A percentile compares a stretch with the other conserved stretches of the same genome.
These are phyloP conservation scores for Theileria sp. DNA, from an alignment of 169 alveolate genomes.

Conservation along the genomic window DNA sequence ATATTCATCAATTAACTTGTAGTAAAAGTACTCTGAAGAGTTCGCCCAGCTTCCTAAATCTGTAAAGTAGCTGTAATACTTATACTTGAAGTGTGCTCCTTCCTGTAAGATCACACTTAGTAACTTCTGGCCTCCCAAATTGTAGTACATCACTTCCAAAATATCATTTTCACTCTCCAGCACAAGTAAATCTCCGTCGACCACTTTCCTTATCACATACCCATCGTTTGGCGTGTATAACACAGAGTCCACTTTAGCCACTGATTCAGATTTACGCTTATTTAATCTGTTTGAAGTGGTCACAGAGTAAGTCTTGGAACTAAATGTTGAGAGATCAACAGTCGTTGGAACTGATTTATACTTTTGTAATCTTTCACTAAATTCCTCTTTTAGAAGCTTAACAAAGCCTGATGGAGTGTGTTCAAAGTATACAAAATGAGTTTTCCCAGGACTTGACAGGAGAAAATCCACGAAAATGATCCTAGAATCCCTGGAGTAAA, in stretches of 20 bases:
- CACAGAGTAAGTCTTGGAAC: background rate
- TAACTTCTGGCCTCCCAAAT: background rate
- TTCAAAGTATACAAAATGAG: background rate
- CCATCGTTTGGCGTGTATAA: background rate
- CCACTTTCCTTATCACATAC: background rate
- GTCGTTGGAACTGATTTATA: background rate
- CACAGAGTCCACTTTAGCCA: background rate
- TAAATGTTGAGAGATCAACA: background rate
- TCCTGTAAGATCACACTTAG: background rate
- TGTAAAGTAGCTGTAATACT: background rate
- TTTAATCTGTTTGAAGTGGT: background rate
- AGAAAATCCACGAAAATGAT: slow-evolving; percentile 1
- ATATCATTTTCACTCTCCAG: background rate
- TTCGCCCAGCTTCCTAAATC: background rate
- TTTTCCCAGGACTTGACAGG: background rate
- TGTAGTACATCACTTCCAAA: background rate
- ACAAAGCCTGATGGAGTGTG: background rate
- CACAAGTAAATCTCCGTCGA: background rate
- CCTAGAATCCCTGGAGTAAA: background rate
- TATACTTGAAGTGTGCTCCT: background rate
- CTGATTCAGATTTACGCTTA: background rate
- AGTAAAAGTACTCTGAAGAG: background rate
- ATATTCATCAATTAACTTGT: slow-evolving; percentile 3
- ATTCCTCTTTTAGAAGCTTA: background rate
- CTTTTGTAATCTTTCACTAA: background rate